phyloP scores from a whole-genome alignment of 179 eudicot species.

The Beta corolliflora region DNA sequence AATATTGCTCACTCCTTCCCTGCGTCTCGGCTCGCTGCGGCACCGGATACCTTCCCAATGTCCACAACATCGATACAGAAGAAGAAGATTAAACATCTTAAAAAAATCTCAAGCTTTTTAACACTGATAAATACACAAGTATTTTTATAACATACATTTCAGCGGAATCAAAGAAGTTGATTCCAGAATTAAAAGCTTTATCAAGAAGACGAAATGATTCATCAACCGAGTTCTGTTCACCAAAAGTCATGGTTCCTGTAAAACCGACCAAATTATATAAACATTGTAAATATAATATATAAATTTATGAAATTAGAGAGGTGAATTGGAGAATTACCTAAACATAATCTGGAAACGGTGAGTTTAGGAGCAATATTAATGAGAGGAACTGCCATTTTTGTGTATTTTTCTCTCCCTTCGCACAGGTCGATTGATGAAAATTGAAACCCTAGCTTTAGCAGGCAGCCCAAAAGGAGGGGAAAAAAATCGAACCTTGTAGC shows the following conservation, averaged over 20 bases:
- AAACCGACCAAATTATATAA: background rate
- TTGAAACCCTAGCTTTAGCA: slow-evolving; percentile 23
- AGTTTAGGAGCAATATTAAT: slow-evolving; percentile 73
- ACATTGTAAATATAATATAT: background rate
- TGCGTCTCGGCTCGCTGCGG: slow-evolving; percentile 85
- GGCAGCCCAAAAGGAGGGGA: slow-evolving; percentile 18
- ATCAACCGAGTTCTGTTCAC: slow-evolving; percentile 68
- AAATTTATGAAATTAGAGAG: background rate
- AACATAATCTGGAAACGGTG: slow-evolving; percentile 67
- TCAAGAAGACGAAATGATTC: slow-evolving; percentile 69
- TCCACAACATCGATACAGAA: background rate
- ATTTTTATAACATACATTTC: slow-evolving; percentile 57
- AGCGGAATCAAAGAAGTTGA: slow-evolving; percentile 94
- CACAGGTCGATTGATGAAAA: background rate
- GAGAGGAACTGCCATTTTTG: slow-evolving; percentile 49
- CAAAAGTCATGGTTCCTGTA: slow-evolving; percentile 87
- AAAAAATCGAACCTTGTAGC: slow-evolving; percentile 12
- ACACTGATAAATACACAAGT: background rate
- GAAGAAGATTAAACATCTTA: background rate
- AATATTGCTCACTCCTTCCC: slow-evolving; percentile 84
- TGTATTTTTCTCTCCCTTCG: too few relatives aligned
- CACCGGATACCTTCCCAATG: slow-evolving; percentile 75
- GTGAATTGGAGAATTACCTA: slow-evolving; percentile 38
- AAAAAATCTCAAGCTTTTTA: background rate
- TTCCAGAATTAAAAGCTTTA: slow-evolving; percentile 71